A percentile compares a stretch with the other conserved stretches of the same genome.
Conservation (phyloP, 257 asterid genomes). For the Galeopsis tetrahit region DNA sequence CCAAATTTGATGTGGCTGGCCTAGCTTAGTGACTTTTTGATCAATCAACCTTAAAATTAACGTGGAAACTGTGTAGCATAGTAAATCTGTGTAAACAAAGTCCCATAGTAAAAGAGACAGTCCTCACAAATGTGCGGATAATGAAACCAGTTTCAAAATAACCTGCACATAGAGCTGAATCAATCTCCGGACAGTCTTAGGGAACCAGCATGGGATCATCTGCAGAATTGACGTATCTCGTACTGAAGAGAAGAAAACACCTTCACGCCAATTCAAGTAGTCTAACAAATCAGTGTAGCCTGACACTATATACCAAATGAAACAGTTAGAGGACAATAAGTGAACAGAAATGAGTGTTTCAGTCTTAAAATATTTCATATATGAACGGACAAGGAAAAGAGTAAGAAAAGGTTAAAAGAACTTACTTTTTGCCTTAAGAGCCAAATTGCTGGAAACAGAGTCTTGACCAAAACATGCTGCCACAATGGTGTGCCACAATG, state of each 20-base stretch:
- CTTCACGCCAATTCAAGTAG: conserved; percentile 96
- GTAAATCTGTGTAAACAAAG: conserved; percentile 18
- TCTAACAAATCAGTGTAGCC: conserved; percentile 83
- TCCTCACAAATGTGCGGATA: conserved; percentile 24
- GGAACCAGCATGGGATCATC: conserved; percentile 97
- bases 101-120: conserved; percentile 26
- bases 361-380: conserved; percentile 26
- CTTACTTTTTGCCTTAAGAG: conserved; percentile 66
- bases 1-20: not conserved
- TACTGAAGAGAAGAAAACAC: conserved; percentile 84
- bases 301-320: conserved; percentile 51
- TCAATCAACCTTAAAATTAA: not conserved
- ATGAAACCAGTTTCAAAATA: conserved; percentile 29
- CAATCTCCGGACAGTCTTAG: conserved; percentile 93
- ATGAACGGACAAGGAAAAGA: conserved; percentile 25
- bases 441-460: conserved; percentile 56
- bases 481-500: conserved; percentile 81
- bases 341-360: conserved; percentile 25
- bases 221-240: conserved; percentile 90
- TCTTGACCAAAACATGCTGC: conserved; percentile 92
- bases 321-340: conserved; percentile 34
- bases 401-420: conserved; percentile 30
- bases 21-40: not conserved
- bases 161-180: conserved; percentile 96
- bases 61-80: conserved; percentile 11